These are phyloP conservation scores for Xylariales sp. DNA, from an alignment of 2,329 filamentous ascomycete species.

Conservation along the genomic window DNA sequence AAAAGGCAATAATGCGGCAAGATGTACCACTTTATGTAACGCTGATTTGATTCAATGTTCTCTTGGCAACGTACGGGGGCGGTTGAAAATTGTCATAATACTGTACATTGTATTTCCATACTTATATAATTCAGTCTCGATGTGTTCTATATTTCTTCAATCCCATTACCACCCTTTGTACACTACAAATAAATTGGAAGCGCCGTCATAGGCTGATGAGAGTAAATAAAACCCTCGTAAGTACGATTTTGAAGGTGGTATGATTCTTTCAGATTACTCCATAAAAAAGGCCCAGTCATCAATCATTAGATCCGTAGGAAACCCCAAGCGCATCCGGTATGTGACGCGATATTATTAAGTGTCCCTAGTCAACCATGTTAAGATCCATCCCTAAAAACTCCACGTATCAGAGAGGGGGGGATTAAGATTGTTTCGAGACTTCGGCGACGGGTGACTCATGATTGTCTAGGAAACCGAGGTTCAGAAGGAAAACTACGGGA, in stretches of 20 bases:
- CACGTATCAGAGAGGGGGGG: constrained; percentile 34
- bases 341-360: constrained; percentile 12
- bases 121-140: not conserved
- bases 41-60: no score
- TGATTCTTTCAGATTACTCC: not conserved
- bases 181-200: not conserved
- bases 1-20: not conserved
- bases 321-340: not conserved
- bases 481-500: constrained; percentile 33
- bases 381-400: constrained; percentile 34
- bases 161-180: constrained; percentile 1
- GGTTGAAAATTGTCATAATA: not conserved
- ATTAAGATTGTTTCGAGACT: constrained; percentile 24
- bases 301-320: not conserved
- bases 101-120: not conserved
- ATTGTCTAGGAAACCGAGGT: constrained; percentile 37
- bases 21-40: not conserved
- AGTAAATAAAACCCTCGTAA: not conserved
- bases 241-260: constrained; percentile 7
- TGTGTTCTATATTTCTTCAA: constrained; percentile 5
- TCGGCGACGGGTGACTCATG: constrained; percentile 34
- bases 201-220: not conserved
- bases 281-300: not conserved
- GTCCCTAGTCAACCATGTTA: constrained; percentile 36
- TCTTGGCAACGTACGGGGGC: no score